A percentile compares a stretch with the other conserved stretches of the same genome.
phyloP scores from a whole-genome alignment of 2,329 filamentous ascomycete genomes.

The Diplodia sapinea region DNA sequence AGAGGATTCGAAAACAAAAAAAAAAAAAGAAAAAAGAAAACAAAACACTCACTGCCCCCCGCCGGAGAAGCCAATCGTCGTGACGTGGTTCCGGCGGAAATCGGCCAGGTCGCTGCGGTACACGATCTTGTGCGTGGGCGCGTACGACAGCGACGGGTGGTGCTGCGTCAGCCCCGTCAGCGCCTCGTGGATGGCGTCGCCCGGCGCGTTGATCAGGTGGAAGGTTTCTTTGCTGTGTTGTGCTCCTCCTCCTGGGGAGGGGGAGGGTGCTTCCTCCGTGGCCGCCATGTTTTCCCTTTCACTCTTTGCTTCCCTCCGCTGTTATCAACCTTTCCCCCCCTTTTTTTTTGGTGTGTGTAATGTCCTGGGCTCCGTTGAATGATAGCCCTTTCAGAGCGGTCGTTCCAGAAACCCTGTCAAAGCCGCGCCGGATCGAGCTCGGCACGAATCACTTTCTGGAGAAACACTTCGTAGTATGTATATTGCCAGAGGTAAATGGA shows the following conservation, averaged over 20 bases:
- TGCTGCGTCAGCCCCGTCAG: constrained; percentile 44
- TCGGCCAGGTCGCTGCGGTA: constrained; percentile 43
- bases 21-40: background rate
- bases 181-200: constrained; percentile 46
- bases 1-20: background rate
- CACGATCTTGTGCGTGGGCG: constrained; percentile 45
- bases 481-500: background rate
- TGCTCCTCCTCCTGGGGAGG: too few species aligned
- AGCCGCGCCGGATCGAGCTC: background rate
- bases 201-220: constrained; percentile 47
- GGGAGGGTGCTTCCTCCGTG: background rate
- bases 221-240: constrained; percentile 38
- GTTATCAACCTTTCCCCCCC: too few species aligned
- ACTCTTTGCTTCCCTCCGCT: too few species aligned
- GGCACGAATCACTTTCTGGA: background rate
- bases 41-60: constrained; percentile 39
- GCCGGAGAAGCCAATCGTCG: constrained; percentile 46
- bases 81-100: constrained; percentile 43
- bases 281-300: background rate
- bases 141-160: constrained; percentile 43
- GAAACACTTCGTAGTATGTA: background rate
- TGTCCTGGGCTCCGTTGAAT: too few species aligned
- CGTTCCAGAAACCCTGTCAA: background rate
- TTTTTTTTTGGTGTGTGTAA: too few species aligned
- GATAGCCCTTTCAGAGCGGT: too few species aligned